Evolutionary conservation across 2,329 filamentous ascomycete genomes (phyloP).

Genomic region (Coniochaeta hoffmannii): DNA sequence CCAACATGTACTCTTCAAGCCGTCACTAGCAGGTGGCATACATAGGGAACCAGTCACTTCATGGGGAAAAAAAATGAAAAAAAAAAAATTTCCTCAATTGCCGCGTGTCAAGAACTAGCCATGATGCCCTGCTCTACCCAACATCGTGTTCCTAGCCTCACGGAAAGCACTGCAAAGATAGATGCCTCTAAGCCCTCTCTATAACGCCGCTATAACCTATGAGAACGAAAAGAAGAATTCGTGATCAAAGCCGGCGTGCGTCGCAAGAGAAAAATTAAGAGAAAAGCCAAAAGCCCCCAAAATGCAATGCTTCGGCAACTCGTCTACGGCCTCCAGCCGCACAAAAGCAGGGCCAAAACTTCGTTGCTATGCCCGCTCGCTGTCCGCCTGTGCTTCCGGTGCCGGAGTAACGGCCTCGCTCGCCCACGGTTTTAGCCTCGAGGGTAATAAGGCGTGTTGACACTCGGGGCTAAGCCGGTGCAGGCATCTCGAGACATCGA

Average conservation of each 20-base stretch:
- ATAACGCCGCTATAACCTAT: slow-evolving; percentile 12
- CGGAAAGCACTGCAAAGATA: slow-evolving; percentile 9
- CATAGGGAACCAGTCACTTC: background rate
- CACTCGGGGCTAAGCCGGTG: too few relatives aligned
- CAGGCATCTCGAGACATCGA: too few relatives aligned
- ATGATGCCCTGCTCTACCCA: background rate
- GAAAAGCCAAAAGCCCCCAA: slow-evolving; percentile 2
- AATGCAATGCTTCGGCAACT: too few relatives aligned
- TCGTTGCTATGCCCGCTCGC: too few relatives aligned
- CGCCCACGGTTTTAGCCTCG: too few relatives aligned
- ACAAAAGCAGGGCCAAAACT: too few relatives aligned
- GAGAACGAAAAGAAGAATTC: slow-evolving; percentile 6
- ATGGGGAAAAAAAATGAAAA: background rate
- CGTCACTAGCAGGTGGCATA: background rate
- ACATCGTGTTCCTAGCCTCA: slow-evolving; percentile 6
- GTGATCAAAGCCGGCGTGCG: slow-evolving; percentile 12
- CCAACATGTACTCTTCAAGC: too few relatives aligned
- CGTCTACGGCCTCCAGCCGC: too few relatives aligned
- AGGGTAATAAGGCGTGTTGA: too few relatives aligned
- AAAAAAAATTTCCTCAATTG: too few relatives aligned
- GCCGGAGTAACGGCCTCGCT: too few relatives aligned
- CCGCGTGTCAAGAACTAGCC: background rate
- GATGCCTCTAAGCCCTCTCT: slow-evolving; percentile 15
- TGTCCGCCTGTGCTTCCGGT: too few relatives aligned
- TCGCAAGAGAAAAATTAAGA: background rate